Evolutionary conservation across 1,139 yeast species (phyloP), one percentile per base, ranked within the genome.

Genomic region (Suhomyces kunorum): DNA sequence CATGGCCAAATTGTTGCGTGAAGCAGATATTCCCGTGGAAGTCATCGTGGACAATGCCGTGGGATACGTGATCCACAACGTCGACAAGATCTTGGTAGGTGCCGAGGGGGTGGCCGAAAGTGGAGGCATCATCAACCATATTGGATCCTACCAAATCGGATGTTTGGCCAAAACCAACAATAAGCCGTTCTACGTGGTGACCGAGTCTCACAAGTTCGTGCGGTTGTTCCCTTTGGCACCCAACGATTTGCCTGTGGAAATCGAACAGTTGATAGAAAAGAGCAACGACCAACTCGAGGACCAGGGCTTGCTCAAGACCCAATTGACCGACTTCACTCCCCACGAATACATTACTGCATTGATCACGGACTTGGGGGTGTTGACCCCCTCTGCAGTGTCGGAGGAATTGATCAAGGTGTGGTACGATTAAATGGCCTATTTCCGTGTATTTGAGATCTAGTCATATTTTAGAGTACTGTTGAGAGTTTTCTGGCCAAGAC

Each of bases 31-130:
- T n/a, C 98, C 98, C 0, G 94, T 87, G 13, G 85, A 89, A 40
- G 75, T 89, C 39, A 85, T 94, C 43, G 94, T 89, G 15, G 99
- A 94, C 59, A 82, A 89, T 44, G 96, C 55, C 6, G 98, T 92
- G 11, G 98, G 98, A 0, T 88, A 83, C 52, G 90, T 89, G 23
- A 83, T 94, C 47, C 94, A 88, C 61, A 85, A 85, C 59, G 90
- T 90, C 11, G 96, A 90, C 66, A 90, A 92, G 64, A 86, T 94
- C 7, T 78, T 94, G 49, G 94, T 92, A 48, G 99, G 99, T 42
- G 98, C 98, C 1, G 98, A 92, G 64, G 99, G 99, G 48, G 98
- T 92, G 5, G 96, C 96, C 3, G 99, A 92, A 69, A 85, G 95
- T 61, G 99, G 99, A 42, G 99, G 99, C 27, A 89, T 94, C 39